Conservation (phyloP, 176 grass and related monocot genomes). For the Phyllostachys edulis region DNA sequence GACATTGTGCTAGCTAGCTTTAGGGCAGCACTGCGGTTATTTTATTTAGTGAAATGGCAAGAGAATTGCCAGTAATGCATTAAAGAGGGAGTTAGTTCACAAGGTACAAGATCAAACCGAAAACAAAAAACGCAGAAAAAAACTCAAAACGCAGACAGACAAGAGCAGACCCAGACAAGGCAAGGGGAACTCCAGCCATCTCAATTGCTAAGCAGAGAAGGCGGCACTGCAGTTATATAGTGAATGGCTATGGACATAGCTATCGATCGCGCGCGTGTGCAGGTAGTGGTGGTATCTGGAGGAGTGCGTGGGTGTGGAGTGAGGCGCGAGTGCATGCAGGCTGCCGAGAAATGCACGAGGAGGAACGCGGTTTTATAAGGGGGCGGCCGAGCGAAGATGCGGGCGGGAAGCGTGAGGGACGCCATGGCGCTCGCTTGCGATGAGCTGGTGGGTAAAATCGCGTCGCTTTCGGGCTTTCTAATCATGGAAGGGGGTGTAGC, state of each 20-base stretch:
- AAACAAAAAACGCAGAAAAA: too few species aligned
- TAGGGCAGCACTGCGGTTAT: conserved; percentile 11
- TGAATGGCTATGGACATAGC: background rate
- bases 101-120: too few species aligned
- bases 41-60: too few species aligned
- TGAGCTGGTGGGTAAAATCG: conserved; percentile 43
- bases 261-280: background rate
- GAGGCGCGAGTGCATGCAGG: conserved; percentile 11
- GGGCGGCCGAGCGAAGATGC: background rate
- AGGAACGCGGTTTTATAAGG: conserved; percentile 39
- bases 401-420: conserved; percentile 15
- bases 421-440: conserved; percentile 47
- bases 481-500: background rate
- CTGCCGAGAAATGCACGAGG: conserved; percentile 13
- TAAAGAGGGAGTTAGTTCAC: too few species aligned
- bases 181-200: too few species aligned
- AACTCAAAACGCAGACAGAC: too few species aligned
- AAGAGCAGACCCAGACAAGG: too few species aligned
- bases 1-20: conserved; percentile 16
- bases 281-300: background rate
- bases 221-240: background rate
- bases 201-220: too few species aligned
- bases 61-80: too few species aligned
- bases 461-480: conserved; percentile 14
- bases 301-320: background rate